Evolutionary conservation across 2,329 filamentous ascomycete species (phyloP).

Genomic region (Diatrype stigma): DNA sequence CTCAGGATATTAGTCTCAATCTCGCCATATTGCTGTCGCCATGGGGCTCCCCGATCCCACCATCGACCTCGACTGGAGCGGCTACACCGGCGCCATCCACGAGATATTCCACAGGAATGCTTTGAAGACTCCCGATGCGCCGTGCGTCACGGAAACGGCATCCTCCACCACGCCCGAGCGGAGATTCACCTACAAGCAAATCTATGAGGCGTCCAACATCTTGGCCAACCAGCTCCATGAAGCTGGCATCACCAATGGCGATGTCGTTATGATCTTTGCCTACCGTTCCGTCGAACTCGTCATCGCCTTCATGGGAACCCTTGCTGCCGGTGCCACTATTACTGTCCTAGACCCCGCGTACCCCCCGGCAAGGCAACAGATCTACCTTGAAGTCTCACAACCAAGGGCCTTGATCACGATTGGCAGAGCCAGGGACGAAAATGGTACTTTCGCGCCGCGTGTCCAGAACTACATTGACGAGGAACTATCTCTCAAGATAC

Average conservation of each 20-base stretch:
- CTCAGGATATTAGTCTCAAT: too few species aligned
- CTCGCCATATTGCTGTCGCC: too few species aligned
- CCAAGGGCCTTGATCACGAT: constrained; percentile 70
- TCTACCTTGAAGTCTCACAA: constrained; percentile 76
- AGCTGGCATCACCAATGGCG: constrained; percentile 68
- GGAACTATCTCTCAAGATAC: constrained; percentile 65
- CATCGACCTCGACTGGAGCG: constrained; percentile 62
- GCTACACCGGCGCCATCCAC: constrained; percentile 64
- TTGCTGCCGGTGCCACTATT: constrained; percentile 59
- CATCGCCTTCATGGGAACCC: constrained; percentile 71
- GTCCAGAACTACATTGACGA: constrained; percentile 48
- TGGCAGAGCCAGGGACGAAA: constrained; percentile 36
- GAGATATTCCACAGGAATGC: constrained; percentile 67
- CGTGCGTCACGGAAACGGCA: constrained; percentile 48
- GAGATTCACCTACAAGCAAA: constrained; percentile 78
- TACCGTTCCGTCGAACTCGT: constrained; percentile 69
- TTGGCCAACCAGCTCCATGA: constrained; percentile 75
- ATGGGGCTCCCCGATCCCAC: constrained; percentile 66
- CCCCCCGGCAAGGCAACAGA: constrained; percentile 73
- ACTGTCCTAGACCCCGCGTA: constrained; percentile 76
- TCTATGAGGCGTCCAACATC: constrained; percentile 77
- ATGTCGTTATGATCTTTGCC: constrained; percentile 92
- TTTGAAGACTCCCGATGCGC: constrained; percentile 57
- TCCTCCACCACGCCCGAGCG: constrained; percentile 49
- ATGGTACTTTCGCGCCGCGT: constrained; percentile 43